Conservation (phyloP, 106 monocot genomes). For the Allium fistulosum region DNA sequence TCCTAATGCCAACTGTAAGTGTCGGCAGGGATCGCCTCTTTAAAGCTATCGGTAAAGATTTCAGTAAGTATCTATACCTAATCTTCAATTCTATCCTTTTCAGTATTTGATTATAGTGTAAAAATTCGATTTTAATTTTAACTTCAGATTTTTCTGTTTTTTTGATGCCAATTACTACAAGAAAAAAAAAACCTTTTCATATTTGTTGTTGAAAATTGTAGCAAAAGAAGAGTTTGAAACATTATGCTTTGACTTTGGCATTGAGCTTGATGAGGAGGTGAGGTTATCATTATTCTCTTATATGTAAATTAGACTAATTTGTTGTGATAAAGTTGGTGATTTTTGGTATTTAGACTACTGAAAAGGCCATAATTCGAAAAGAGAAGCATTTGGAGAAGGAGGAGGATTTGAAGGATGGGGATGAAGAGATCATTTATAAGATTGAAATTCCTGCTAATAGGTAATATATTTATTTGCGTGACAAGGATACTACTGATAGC, state of each 20-base stretch:
- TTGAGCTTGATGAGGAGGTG: slow-evolving; percentile 95
- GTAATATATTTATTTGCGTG: slow-evolving; percentile 9
- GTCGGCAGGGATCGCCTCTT: slow-evolving; percentile 63
- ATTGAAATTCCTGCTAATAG: slow-evolving; percentile 92
- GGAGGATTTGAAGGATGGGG: slow-evolving; percentile 27
- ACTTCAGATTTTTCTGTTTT: too few relatives aligned
- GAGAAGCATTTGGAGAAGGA: slow-evolving; percentile 74
- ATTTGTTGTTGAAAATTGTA: slow-evolving; percentile 19
- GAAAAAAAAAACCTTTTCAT: neutral
- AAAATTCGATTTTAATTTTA: too few relatives aligned
- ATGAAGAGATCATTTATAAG: slow-evolving; percentile 87
- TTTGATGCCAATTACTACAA: too few relatives aligned
- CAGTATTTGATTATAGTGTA: too few relatives aligned
- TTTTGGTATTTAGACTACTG: slow-evolving; percentile 56
- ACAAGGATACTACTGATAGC: too few relatives aligned
- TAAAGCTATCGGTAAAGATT: slow-evolving; percentile 37
- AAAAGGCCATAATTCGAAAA: slow-evolving; percentile 84
- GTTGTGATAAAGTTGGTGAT: neutral
- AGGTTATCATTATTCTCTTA: neutral
- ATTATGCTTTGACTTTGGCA: slow-evolving; percentile 90
- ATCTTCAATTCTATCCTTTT: too few relatives aligned
- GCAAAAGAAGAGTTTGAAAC: slow-evolving; percentile 88
- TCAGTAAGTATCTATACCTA: slow-evolving; percentile 21
- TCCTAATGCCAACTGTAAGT: slow-evolving; percentile 63
- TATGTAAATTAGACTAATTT: neutral